phyloP scores from a whole-genome alignment of 2,329 filamentous ascomycete species.

The Akanthomyces uredinophilus region DNA sequence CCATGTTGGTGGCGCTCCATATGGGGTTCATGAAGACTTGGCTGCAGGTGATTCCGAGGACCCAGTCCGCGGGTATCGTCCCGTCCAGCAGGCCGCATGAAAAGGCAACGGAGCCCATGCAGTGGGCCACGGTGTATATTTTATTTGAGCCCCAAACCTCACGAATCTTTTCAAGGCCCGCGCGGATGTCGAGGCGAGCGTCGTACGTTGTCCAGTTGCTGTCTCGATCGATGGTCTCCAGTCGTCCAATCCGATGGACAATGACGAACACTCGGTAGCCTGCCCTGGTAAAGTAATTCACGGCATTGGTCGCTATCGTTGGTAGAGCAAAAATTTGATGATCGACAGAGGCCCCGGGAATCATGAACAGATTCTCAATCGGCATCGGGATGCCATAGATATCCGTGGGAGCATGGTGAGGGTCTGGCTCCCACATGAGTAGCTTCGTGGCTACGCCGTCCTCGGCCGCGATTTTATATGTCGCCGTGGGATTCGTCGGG shows the following conservation, averaged over 20 bases:
- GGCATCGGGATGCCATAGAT: slow-evolving; percentile 8
- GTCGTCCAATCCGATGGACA: slow-evolving; percentile 53
- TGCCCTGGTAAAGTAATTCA: slow-evolving; percentile 56
- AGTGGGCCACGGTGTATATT: slow-evolving; percentile 57
- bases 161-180: slow-evolving; percentile 50
- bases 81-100: slow-evolving; percentile 56
- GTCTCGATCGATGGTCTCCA: slow-evolving; percentile 38
- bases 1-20: slow-evolving; percentile 51
- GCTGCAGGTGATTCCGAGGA: slow-evolving; percentile 52
- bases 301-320: slow-evolving; percentile 57
- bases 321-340: slow-evolving; percentile 59
- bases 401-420: slow-evolving; percentile 23
- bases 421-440: slow-evolving; percentile 52
- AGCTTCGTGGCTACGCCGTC: slow-evolving; percentile 50
- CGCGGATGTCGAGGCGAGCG: slow-evolving; percentile 53
- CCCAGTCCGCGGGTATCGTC: slow-evolving; percentile 51
- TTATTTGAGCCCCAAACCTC: slow-evolving; percentile 29
- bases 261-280: slow-evolving; percentile 57
- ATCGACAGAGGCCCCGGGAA: slow-evolving; percentile 58
- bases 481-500: slow-evolving; percentile 39
- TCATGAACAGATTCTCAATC: slow-evolving; percentile 50
- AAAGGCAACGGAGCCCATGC: slow-evolving; percentile 58
- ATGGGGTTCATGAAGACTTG: slow-evolving; percentile 61
- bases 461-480: slow-evolving; percentile 42
- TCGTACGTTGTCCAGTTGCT: slow-evolving; percentile 56